These are phyloP conservation scores for Colletotrichum magnum DNA, from an alignment of 2,329 filamentous ascomycete species.

Conservation along the genomic window DNA sequence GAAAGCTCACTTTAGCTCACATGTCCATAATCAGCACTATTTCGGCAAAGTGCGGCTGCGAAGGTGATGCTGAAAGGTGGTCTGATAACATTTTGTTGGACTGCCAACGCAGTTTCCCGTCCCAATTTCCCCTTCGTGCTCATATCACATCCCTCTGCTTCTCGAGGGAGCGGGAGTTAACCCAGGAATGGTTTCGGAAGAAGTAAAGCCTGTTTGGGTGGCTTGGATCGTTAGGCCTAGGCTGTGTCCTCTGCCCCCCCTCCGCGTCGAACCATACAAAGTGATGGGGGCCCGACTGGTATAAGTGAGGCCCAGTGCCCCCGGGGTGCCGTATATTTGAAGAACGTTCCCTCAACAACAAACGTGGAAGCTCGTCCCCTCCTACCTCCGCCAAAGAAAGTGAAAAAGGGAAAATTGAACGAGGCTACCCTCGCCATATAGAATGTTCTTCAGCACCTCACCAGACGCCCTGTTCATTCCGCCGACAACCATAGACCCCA, in stretches of 20 bases:
- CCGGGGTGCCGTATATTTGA: too few relatives aligned
- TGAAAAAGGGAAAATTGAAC: neutral
- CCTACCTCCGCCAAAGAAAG: too few relatives aligned
- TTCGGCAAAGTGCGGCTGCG: neutral
- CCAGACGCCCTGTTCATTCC: conserved; percentile 45
- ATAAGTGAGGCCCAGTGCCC: neutral
- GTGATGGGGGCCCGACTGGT: neutral
- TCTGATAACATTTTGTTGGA: neutral
- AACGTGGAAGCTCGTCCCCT: too few relatives aligned
- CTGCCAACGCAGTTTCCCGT: neutral
- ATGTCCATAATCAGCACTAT: too few relatives aligned
- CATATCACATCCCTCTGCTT: neutral
- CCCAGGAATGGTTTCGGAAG: neutral
- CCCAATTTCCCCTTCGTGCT: neutral
- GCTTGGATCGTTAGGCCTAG: neutral
- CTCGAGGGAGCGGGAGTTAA: neutral
- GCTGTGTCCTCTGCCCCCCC: neutral
- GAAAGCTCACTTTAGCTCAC: neutral
- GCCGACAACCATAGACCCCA: conserved; percentile 43
- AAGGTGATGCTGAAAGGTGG: conserved; percentile 1
- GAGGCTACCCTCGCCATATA: neutral
- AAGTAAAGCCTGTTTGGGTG: conserved; percentile 3
- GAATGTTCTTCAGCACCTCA: conserved; percentile 47
- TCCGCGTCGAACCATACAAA: conserved; percentile 1
- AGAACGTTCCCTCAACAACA: too few relatives aligned